These are phyloP conservation scores for Epithele typhae DNA, from an alignment of 768 basidiomycete species.

Conservation along the genomic window DNA sequence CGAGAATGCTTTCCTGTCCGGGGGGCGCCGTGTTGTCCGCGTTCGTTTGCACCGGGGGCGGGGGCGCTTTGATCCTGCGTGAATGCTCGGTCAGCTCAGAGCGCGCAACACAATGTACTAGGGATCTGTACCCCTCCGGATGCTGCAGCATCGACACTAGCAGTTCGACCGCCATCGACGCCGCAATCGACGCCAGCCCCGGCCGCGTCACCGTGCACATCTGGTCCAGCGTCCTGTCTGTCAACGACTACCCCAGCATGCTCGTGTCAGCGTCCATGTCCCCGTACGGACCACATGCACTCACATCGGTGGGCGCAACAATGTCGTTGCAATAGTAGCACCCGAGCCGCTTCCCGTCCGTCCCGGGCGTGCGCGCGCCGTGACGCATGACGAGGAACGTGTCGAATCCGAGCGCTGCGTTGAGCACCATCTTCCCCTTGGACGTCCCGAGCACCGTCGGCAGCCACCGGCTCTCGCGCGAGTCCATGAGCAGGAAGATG, in stretches of 20 bases:
- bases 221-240: constrained; percentile 93
- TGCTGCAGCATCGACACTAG: constrained; percentile 87
- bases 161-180: constrained; percentile 89
- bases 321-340: constrained; percentile 99
- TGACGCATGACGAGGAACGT: constrained; percentile 97
- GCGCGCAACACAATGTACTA: no score
- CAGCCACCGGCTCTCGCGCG: constrained; percentile 95
- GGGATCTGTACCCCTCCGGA: constrained; percentile 63
- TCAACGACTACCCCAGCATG: constrained; percentile 47
- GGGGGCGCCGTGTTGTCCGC: constrained; percentile 19
- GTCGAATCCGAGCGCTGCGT: constrained; percentile 94
- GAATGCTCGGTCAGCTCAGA: constrained; percentile 1
- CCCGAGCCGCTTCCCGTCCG: constrained; percentile 51
- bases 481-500: constrained; percentile 95
- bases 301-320: constrained; percentile 83
- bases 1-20: constrained; percentile 56
- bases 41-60: constrained; percentile 48
- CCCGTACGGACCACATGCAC: neutral
- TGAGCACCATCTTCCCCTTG: constrained; percentile 92
- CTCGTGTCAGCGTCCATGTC: neutral
- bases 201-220: constrained; percentile 99
- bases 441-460: constrained; percentile 84
- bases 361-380: constrained; percentile 51
- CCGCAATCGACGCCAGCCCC: constrained; percentile 88
- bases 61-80: constrained; percentile 56